A percentile compares a stretch with the other conserved stretches of the same genome.
phyloP scores from a whole-genome alignment of 2,329 filamentous ascomycete species.

The Cladosporium sp. region DNA sequence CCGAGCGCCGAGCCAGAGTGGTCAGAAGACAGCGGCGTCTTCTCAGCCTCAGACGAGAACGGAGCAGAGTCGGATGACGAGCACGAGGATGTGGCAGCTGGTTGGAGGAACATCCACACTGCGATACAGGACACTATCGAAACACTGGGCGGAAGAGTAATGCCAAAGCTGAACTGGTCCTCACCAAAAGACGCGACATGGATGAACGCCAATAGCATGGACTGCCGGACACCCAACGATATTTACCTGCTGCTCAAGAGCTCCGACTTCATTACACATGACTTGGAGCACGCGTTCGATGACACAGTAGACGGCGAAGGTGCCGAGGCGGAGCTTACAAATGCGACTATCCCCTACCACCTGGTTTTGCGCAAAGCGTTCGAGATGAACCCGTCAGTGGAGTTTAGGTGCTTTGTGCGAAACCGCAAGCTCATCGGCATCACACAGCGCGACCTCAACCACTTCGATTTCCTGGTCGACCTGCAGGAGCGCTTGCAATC shows the following conservation, averaged over 20 bases:
- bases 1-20: slow-evolving; percentile 46
- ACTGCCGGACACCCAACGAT: slow-evolving; percentile 85
- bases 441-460: slow-evolving; percentile 84
- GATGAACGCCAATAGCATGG: slow-evolving; percentile 87
- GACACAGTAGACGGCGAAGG: slow-evolving; percentile 43
- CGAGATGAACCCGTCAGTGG: slow-evolving; percentile 77
- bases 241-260: slow-evolving; percentile 92
- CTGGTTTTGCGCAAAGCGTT: slow-evolving; percentile 88
- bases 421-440: slow-evolving; percentile 76
- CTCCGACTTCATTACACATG: slow-evolving; percentile 91
- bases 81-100: slow-evolving; percentile 60
- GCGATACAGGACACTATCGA: slow-evolving; percentile 74
- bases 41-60: slow-evolving; percentile 30
- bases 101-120: slow-evolving; percentile 71
- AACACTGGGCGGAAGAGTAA: slow-evolving; percentile 80
- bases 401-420: slow-evolving; percentile 95
- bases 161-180: slow-evolving; percentile 97
- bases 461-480: slow-evolving; percentile 77
- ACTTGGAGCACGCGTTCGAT: slow-evolving; percentile 90
- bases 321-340: slow-evolving; percentile 22
- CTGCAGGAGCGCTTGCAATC: slow-evolving; percentile 66
- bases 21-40: slow-evolving; percentile 46
- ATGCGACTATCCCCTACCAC: slow-evolving; percentile 64
- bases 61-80: slow-evolving; percentile 46
- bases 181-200: slow-evolving; percentile 93